phyloP scores from a whole-genome alignment of 768 basidiomycete genomes.

The Termitomyces sp. region DNA sequence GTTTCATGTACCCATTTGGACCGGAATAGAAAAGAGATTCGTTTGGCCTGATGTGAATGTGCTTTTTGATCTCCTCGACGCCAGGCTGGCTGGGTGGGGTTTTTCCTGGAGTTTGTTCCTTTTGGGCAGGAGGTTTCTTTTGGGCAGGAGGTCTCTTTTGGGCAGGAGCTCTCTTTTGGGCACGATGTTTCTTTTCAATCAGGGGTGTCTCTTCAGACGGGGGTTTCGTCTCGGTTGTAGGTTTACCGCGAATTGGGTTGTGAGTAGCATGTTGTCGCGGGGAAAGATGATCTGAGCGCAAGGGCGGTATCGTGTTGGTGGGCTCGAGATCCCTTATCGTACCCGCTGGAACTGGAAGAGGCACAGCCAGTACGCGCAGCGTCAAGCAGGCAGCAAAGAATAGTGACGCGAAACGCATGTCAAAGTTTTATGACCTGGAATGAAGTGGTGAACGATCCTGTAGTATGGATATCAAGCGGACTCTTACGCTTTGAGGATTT shows the following conservation, averaged over 20 bases:
- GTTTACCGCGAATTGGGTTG: too few relatives aligned
- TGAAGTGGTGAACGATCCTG: neutral
- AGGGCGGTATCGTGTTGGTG: neutral
- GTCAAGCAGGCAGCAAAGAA: neutral
- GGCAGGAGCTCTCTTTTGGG: too few relatives aligned
- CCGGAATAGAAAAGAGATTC: neutral
- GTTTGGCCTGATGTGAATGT: neutral
- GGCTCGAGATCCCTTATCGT: neutral
- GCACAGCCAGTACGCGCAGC: neutral
- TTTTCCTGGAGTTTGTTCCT: neutral
- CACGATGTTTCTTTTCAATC: neutral
- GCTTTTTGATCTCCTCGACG: neutral
- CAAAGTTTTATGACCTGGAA: neutral
- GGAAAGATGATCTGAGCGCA: neutral
- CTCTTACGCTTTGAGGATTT: neutral
- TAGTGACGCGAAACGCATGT: neutral
- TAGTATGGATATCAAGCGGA: neutral
- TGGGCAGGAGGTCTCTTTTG: too few relatives aligned
- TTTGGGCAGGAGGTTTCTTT: too few relatives aligned
- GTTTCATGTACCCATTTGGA: neutral
- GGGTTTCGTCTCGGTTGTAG: too few relatives aligned
- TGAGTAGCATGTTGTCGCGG: neutral
- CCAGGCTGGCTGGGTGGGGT: neutral
- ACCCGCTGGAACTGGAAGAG: neutral
- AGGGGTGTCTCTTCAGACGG: too few relatives aligned